Base-by-base conservation (phyloP, 2,329 filamentous ascomycete species). In the Sordariomycetes sp. region DNA sequence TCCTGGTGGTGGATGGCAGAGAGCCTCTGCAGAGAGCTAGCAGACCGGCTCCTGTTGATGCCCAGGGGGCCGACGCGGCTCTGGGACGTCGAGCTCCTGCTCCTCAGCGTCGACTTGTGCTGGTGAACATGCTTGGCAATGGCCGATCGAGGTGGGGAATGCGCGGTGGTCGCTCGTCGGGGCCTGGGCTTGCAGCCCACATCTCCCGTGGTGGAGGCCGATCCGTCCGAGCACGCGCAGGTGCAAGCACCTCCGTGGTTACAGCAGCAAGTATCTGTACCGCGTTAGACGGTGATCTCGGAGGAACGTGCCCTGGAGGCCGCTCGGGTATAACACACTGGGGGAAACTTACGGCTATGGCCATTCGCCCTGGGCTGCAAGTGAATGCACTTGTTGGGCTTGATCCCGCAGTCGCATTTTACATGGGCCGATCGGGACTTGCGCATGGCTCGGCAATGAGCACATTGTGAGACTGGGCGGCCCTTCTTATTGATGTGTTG, bases 401-500 rank as follows among this genome's bases (percentile, higher is more conserved):
- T 97, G 74, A 96, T 90, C 71, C 90, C 92, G 74, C 94, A 99
- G 74, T 97, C 92, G 76, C 94, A 99, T 74, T 94, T 96, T 69
- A 94, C 84, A 74, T 97, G 94, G 63, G 93, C 90, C 60, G 92
- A 87, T 67, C 94, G 90, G 73, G 90, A 93, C 81, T 97, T 97
- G 77, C 94, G 92, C 80, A 96, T 88, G 65, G 88, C 85, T 72
- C 94, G 93, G 76, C 94, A 99, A 76, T 99, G 94, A 65, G 90
- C 84, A 76, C 94, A 99, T 86, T 99, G 94, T 67, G 94, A 96
- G 66, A 97, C 91, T 62, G 94, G 94, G 62, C 93, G 89, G 69
- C 93, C 93, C 79, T 97, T 97, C 74, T 96, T 96, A 74, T 95
- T 95, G 77, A 97, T 96, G 72, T 96, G 90, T 69, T 90, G 88